Percentiles rank a stretch among this genome's conserved stretches.
phyloP scores from a whole-genome alignment of 768 basidiomycete species.

The Russula brevipes region DNA sequence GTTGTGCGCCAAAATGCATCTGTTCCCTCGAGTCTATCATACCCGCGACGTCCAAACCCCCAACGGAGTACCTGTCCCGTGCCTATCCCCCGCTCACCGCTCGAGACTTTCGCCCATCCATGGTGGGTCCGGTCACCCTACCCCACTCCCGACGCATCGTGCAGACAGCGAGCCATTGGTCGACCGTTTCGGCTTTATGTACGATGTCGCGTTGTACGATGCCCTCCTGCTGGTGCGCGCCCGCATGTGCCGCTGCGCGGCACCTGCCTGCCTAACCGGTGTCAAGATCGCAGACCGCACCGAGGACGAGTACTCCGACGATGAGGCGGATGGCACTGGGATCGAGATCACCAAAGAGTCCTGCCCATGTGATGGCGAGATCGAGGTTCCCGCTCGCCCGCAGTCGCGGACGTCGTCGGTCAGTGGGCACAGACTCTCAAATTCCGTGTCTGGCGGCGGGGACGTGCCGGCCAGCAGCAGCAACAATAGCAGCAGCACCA shows the following conservation, averaged over 20 bases:
- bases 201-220: no score
- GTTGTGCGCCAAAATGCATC: no score
- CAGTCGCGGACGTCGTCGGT: no score
- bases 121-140: constrained; percentile 54
- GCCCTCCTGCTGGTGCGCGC: no score
- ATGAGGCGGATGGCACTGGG: constrained; percentile 47
- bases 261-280: no score
- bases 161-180: constrained; percentile 60
- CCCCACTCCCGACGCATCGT: constrained; percentile 49
- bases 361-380: no score
- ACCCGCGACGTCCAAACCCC: constrained; percentile 36
- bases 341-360: constrained; percentile 28
- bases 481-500: neutral
- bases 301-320: constrained; percentile 75
- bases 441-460: constrained; percentile 18
- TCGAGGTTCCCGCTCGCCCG: no score
- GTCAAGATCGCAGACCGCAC: constrained; percentile 62
- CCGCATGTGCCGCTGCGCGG: no score
- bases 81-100: no score
- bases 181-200: constrained; percentile 53
- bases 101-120: constrained; percentile 45
- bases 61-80: no score
- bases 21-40: constrained; percentile 33
- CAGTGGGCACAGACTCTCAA: no score
- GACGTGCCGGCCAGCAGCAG: neutral